These are phyloP conservation scores for Citrus hindsii DNA, from an alignment of 345 rosid species.

Conservation along the genomic window DNA sequence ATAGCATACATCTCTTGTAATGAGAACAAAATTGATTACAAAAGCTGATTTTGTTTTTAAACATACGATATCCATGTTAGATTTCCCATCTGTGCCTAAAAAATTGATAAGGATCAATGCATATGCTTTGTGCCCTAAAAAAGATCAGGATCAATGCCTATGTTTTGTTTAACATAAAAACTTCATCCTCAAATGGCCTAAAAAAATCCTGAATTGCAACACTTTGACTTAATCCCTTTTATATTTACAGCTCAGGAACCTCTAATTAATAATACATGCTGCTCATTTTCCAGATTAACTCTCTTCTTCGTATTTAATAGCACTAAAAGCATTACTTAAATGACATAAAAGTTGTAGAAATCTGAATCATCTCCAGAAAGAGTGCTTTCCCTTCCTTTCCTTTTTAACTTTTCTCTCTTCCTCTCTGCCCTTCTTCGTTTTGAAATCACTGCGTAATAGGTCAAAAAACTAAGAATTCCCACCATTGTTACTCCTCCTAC, in stretches of 20 bases:
- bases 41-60: not conserved
- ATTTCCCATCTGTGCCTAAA: not conserved
- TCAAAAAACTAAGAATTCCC: conserved; percentile 70
- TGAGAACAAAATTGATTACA: conserved; percentile 4
- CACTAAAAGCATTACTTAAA: conserved; percentile 29
- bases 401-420: conserved; percentile 49
- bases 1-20: no score
- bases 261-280: not conserved
- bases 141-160: not conserved
- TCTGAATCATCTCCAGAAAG: conserved; percentile 41
- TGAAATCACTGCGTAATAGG: conserved; percentile 69
- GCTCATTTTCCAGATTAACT: not conserved
- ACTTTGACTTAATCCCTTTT: not conserved
- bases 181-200: not conserved
- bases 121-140: not conserved
- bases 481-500: conserved; percentile 73
- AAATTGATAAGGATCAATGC: not conserved
- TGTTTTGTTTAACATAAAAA: no score
- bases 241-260: not conserved
- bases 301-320: not conserved
- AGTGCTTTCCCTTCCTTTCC: conserved; percentile 20
- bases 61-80: not conserved
- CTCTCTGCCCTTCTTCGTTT: conserved; percentile 47
- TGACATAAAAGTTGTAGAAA: conserved; percentile 71
- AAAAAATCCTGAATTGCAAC: not conserved